These are phyloP conservation scores for Debaryomycetaceae sp. DNA, from an alignment of 1,139 yeast species.

Conservation along the genomic window DNA sequence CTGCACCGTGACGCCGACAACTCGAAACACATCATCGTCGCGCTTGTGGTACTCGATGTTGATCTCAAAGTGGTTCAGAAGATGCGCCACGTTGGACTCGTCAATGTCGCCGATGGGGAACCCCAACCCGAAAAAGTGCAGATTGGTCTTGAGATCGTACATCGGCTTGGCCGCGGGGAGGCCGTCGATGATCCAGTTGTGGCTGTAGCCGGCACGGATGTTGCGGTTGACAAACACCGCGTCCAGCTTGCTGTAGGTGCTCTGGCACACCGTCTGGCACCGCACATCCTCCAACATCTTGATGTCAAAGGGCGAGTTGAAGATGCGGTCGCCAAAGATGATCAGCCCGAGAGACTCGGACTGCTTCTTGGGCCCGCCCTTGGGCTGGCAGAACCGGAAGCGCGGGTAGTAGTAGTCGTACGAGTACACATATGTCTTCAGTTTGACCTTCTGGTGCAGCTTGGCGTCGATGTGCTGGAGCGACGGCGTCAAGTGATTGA, in stretches of 20 bases:
- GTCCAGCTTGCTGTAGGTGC: constrained; percentile 59
- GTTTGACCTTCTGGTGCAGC: constrained; percentile 17
- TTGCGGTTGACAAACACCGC: constrained; percentile 71
- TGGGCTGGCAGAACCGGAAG: constrained; percentile 81
- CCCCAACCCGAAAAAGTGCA: constrained; percentile 72
- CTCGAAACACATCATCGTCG: constrained; percentile 65
- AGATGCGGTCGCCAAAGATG: constrained; percentile 91
- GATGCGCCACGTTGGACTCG: constrained; percentile 45
- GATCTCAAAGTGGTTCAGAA: constrained; percentile 80
- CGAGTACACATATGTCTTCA: constrained; percentile 60
- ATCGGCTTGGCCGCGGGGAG: constrained; percentile 78
- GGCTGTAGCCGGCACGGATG: constrained; percentile 76
- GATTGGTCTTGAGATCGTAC: constrained; percentile 50
- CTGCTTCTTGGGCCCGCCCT: constrained; percentile 65
- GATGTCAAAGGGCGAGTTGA: constrained; percentile 83
- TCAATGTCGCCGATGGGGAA: constrained; percentile 70
- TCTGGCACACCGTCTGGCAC: constrained; percentile 63
- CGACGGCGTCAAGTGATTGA: constrained; percentile 86
- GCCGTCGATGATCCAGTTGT: constrained; percentile 94
- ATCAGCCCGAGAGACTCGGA: constrained; percentile 91
- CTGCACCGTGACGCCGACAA: constrained; percentile 82
- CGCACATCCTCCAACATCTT: constrained; percentile 67
- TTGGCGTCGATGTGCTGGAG: constrained; percentile 41
- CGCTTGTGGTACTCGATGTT: constrained; percentile 78
- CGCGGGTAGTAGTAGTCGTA: constrained; percentile 83